Evolutionary conservation across 176 grass and related monocot species (phyloP).

Genomic region (Elaeis guineensis): DNA sequence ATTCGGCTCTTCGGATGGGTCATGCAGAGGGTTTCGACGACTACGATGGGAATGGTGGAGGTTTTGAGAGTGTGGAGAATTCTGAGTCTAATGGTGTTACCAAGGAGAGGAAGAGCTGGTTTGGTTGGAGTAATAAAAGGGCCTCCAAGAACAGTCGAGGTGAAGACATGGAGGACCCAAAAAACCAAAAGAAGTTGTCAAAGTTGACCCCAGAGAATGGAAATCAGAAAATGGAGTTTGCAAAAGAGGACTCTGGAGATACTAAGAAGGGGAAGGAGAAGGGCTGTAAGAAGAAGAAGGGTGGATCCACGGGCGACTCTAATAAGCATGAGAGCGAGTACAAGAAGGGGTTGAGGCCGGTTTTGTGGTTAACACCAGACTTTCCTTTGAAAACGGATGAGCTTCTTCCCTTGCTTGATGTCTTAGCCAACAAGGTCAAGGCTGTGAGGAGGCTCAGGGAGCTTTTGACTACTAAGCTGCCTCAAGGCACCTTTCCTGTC

Average conservation of each 20-base stretch:
- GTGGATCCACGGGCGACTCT: conserved; percentile 28
- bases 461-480: conserved; percentile 86
- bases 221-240: conserved; percentile 12
- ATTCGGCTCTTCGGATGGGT: conserved; percentile 66
- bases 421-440: conserved; percentile 95
- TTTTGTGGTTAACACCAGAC: conserved; percentile 86
- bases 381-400: conserved; percentile 96
- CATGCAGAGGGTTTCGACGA: conserved; percentile 43
- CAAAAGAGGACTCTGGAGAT: conserved; percentile 48
- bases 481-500: conserved; percentile 78
- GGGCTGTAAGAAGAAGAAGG: conserved; percentile 58
- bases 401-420: conserved; percentile 85
- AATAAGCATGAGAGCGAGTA: conserved; percentile 79
- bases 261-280: conserved; percentile 74
- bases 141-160: conserved; percentile 29
- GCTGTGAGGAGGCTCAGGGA: conserved; percentile 92
- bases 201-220: conserved; percentile 14
- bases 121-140: conserved; percentile 72
- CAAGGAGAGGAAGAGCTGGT: conserved; percentile 94
- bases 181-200: conserved; percentile 25
- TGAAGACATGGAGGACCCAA: conserved; percentile 25
- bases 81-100: conserved; percentile 27
- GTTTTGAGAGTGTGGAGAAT: conserved; percentile 32
- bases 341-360: conserved; percentile 84
- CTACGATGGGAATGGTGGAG: conserved; percentile 37